Conservation (phyloP, 352 stramenopile genomes). For the Pythium rishiriense region DNA sequence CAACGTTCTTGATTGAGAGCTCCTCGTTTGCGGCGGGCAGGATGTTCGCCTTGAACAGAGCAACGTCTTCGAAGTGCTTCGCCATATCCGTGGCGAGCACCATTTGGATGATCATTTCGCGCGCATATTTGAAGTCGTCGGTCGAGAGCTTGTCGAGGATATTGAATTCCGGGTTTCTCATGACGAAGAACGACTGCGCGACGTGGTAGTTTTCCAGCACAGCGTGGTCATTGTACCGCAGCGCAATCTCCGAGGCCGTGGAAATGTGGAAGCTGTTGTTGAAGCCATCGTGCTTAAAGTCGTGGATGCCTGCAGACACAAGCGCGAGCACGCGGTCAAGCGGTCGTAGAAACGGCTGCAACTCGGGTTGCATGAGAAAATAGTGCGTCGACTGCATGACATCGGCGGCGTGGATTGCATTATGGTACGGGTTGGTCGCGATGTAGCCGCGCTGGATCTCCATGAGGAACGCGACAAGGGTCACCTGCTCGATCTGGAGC, state of each 20-base stretch:
- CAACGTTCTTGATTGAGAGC: constrained; percentile 77
- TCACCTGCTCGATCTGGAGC: constrained; percentile 58
- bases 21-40: constrained; percentile 61
- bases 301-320: constrained; percentile 82
- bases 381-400: constrained; percentile 90
- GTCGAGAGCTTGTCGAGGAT: constrained; percentile 70
- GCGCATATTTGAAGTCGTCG: constrained; percentile 85
- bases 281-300: constrained; percentile 90
- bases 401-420: constrained; percentile 87
- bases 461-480: constrained; percentile 73
- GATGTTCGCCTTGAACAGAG: constrained; percentile 88
- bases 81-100: constrained; percentile 91
- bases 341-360: constrained; percentile 73
- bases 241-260: constrained; percentile 81
- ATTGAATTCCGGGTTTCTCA: constrained; percentile 87
- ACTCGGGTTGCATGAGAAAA: constrained; percentile 75
- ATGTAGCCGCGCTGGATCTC: constrained; percentile 87
- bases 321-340: constrained; percentile 74
- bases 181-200: constrained; percentile 87
- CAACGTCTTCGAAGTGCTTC: constrained; percentile 88
- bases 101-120: constrained; percentile 91
- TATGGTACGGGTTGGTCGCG: constrained; percentile 87
- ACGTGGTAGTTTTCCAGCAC: constrained; percentile 91
- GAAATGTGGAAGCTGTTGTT: constrained; percentile 91
- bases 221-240: constrained; percentile 89